phyloP scores from a whole-genome alignment of 1,284 basidiomycete genomes.

The Porogramme epimiltina region DNA sequence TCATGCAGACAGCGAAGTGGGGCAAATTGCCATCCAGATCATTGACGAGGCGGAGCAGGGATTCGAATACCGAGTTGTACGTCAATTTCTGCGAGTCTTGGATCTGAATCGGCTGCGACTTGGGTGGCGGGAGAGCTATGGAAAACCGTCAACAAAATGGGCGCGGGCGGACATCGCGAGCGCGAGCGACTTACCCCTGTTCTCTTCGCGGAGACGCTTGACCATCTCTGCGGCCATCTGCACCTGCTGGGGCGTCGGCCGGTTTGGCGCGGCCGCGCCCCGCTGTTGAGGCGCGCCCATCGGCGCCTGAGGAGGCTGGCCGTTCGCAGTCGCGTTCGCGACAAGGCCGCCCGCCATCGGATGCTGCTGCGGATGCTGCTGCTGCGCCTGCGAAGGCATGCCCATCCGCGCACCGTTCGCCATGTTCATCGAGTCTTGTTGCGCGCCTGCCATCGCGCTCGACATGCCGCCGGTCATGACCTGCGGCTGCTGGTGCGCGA shows the following conservation, averaged over 20 bases:
- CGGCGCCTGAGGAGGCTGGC: neutral
- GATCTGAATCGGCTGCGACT: constrained; percentile 27
- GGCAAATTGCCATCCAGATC: constrained; percentile 56
- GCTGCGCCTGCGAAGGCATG: neutral
- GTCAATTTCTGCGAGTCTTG: constrained; percentile 52
- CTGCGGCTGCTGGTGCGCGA: neutral
- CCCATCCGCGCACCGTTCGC: neutral
- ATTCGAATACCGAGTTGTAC: constrained; percentile 52
- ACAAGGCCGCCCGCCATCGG: too few relatives aligned
- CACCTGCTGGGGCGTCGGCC: constrained; percentile 35
- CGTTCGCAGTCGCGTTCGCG: neutral
- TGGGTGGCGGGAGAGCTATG: neutral
- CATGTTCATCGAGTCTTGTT: constrained; percentile 9
- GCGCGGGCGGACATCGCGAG: too few relatives aligned
- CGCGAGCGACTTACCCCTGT: constrained; percentile 13
- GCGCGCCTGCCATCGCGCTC: constrained; percentile 7
- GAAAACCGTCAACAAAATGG: too few relatives aligned
- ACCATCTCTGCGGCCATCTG: constrained; percentile 34
- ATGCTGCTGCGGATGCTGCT: neutral
- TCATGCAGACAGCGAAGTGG: constrained; percentile 46
- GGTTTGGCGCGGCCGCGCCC: neutral
- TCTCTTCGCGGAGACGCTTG: constrained; percentile 30
- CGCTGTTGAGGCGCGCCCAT: neutral
- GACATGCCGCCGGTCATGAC: neutral
- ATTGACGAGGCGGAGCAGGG: constrained; percentile 40